Percentiles rank a stretch among this genome's conserved stretches.
These are phyloP conservation scores for Chenopodium formosanum DNA, from an alignment of 148 eudicot genomes.

Conservation along the genomic window DNA sequence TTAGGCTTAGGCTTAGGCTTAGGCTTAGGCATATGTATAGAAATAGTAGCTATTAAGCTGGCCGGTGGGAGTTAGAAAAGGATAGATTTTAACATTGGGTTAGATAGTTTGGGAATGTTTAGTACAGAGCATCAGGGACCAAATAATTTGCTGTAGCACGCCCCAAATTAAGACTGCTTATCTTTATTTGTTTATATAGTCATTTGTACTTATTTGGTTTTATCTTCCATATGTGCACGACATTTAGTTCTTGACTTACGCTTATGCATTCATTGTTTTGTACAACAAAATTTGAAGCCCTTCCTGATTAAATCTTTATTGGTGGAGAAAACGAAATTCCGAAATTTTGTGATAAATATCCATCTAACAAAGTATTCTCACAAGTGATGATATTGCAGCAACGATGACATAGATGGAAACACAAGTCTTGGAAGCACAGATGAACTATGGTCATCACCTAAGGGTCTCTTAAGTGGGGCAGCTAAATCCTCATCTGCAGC, in stretches of 20 bases:
- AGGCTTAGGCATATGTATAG: too few species aligned
- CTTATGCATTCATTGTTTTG: background rate
- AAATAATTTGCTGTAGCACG: background rate
- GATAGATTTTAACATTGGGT: background rate
- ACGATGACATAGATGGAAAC: conserved; percentile 48
- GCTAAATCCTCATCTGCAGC: conserved; percentile 42
- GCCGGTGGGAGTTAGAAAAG: background rate
- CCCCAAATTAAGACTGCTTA: background rate
- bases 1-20: too few species aligned
- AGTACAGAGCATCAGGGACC: background rate
- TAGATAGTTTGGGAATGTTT: background rate
- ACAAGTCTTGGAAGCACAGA: conserved; percentile 48
- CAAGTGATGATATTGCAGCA: conserved; percentile 79
- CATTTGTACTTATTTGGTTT: background rate
- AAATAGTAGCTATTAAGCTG: too few species aligned
- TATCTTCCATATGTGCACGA: background rate
- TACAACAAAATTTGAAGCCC: background rate
- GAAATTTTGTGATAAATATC: conserved; percentile 28
- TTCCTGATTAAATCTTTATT: background rate
- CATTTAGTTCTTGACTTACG: background rate
- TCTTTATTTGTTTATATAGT: background rate
- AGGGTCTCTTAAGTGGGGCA: conserved; percentile 43
- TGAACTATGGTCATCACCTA: conserved; percentile 64
- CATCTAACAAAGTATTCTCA: conserved; percentile 62
- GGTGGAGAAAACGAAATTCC: conserved; percentile 9